A percentile compares a stretch with the other conserved stretches of the same genome.
phyloP scores from a whole-genome alignment of 495 filamentous ascomycete species.

The Chaetomium fimeti region DNA sequence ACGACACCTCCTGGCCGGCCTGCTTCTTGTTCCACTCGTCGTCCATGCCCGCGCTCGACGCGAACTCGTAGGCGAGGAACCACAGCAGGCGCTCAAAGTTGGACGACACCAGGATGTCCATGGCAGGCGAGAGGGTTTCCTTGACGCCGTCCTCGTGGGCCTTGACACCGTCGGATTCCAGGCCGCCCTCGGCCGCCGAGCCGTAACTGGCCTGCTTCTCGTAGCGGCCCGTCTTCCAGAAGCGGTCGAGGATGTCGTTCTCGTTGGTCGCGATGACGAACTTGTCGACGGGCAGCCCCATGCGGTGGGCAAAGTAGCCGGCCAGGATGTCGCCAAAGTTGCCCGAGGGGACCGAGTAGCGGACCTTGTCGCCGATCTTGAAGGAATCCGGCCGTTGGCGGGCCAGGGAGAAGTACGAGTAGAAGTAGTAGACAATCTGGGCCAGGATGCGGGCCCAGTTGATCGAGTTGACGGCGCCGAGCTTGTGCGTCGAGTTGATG shows the following conservation, averaged over 20 bases:
- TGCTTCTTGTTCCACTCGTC: constrained; percentile 58
- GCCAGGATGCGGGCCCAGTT: constrained; percentile 90
- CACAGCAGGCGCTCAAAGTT: constrained; percentile 98
- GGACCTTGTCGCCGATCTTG: constrained; percentile 58
- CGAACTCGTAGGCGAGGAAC: constrained; percentile 75
- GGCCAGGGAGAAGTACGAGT: constrained; percentile 78
- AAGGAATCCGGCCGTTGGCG: constrained; percentile 51
- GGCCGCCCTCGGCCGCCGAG: constrained; percentile 53
- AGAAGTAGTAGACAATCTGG: constrained; percentile 91
- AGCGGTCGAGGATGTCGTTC: constrained; percentile 84
- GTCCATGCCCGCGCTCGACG: constrained; percentile 51
- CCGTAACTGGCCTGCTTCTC: constrained; percentile 69
- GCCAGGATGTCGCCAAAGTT: constrained; percentile 98
- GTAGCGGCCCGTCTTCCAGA: constrained; percentile 78
- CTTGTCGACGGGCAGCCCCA: constrained; percentile 84
- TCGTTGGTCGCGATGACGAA: constrained; percentile 88
- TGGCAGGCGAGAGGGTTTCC: constrained; percentile 86
- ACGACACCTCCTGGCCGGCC: constrained; percentile 62
- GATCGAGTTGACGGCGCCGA: constrained; percentile 87
- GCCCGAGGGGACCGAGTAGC: constrained; percentile 83
- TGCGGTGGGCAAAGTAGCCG: constrained; percentile 83
- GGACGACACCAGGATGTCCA: constrained; percentile 93
- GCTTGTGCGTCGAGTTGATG: constrained; percentile 68
- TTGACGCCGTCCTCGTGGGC: constrained; percentile 70
- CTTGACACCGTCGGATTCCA: constrained; percentile 60